A percentile compares a stretch with the other conserved stretches of the same genome.
phyloP scores from a whole-genome alignment of 257 asterid species.

The Craterostigma plantagineum region DNA sequence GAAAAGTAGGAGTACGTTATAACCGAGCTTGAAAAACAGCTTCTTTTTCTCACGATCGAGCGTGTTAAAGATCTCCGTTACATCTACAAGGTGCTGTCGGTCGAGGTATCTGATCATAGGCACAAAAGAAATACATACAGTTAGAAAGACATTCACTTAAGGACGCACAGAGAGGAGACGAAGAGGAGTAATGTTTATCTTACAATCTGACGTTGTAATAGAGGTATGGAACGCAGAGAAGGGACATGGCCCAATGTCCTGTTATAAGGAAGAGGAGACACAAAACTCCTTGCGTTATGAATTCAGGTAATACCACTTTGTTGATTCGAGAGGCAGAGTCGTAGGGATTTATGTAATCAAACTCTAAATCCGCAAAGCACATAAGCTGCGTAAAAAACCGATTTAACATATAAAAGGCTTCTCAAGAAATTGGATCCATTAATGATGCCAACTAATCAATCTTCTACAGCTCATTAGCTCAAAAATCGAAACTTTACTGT shows the following conservation, averaged over 20 bases:
- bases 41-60: conserved; percentile 56
- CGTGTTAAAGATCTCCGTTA: conserved; percentile 73
- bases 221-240: conserved; percentile 40
- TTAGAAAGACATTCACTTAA: not conserved
- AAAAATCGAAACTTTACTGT: too few relatives aligned
- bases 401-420: too few relatives aligned
- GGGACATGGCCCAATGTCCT: conserved; percentile 3
- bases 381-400: too few relatives aligned
- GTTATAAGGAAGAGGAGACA: not conserved
- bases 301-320: conserved; percentile 3
- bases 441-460: too few relatives aligned
- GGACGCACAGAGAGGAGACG: not conserved
- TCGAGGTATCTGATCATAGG: conserved; percentile 31
- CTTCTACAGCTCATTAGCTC: too few relatives aligned
- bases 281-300: not conserved
- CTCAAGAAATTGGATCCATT: too few relatives aligned
- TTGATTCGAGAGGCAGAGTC: not conserved
- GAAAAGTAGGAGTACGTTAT: conserved; percentile 33
- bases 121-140: conserved; percentile 8
- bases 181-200: conserved; percentile 22
- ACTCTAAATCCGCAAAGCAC: too few relatives aligned
- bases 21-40: conserved; percentile 55
- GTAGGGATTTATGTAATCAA: not conserved
- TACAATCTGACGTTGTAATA: conserved; percentile 51
- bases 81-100: conserved; percentile 48